Evolutionary conservation across 1,284 basidiomycete species (phyloP), one percentile per base, ranked within the genome.

Genomic region (Pseudozyma tsukubaensis): DNA sequence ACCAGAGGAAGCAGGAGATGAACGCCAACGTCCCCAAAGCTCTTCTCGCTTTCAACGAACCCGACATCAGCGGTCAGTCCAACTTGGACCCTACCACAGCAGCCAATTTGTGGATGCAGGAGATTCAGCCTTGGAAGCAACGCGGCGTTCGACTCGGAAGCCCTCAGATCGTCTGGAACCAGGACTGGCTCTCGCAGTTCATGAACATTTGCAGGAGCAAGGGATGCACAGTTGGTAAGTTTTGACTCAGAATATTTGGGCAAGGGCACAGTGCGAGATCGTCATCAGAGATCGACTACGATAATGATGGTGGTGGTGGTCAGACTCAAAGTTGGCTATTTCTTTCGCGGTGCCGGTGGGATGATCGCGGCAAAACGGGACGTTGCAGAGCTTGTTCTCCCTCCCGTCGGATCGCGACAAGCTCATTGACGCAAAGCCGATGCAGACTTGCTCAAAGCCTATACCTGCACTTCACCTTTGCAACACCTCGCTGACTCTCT

Each of bases 151-250:
- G 76, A n/a, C 61, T 83, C 45, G 74, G 75, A 36, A 61, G 66
- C 29, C 81, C 82, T 14, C 80, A 82, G 59, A 81, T 82, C 49
- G 82, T 81, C 34, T 83, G 53, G 35, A 69, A 82, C 64, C 49
- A 76, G 59, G 67, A 76, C 50, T 81, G 78, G 80, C 44, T 83
- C 16, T 44, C 49, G 16, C 48, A 54, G 24, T 82, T 84, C 47
- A 70, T 82, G 71, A 66, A 54, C 50, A 49, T 58, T 14, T 77
- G 82, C 70, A 59, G 76, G 16, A 57, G 44, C 12, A 51, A 61
- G 24, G 80, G 80, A 18, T 79, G 75, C 63, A 72, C 75, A 34
- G 66, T 76, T 58, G 75, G 77, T 64, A 44, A 70, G 58, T 52
- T 13, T n/a, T n/a, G n/a, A n/a, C n/a, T n/a, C n/a, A n/a, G n/a